A percentile compares a stretch with the other conserved stretches of the same genome.
Conservation (phyloP, 441 rosid species). For the Erodium moschatum region DNA sequence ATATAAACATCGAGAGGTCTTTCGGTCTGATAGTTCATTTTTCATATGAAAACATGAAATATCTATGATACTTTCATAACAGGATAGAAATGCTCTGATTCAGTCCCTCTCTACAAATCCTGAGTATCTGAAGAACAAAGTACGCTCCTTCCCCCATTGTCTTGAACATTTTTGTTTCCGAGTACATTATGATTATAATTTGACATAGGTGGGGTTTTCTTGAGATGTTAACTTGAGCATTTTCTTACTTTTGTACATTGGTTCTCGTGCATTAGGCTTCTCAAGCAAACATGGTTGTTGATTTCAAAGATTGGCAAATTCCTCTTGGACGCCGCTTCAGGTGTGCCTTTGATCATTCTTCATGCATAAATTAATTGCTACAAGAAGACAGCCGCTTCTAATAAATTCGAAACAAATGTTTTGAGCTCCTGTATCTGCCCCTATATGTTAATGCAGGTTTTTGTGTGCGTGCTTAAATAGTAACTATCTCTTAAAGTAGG, state of each 20-base stretch:
- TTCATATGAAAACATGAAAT: constrained; percentile 6
- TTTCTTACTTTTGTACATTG: neutral
- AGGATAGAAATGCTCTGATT: constrained; percentile 66
- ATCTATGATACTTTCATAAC: constrained; percentile 14
- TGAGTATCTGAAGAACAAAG: constrained; percentile 59
- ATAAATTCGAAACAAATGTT: too few species aligned
- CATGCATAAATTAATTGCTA: too few species aligned
- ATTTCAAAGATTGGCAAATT: constrained; percentile 89
- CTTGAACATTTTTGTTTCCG: too few species aligned
- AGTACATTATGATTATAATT: neutral
- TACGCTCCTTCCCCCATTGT: constrained; percentile 16
- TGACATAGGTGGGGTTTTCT: neutral
- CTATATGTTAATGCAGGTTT: too few species aligned
- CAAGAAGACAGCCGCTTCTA: too few species aligned
- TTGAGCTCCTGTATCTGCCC: too few species aligned
- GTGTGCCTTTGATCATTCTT: constrained; percentile 29
- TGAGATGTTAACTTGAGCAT: neutral
- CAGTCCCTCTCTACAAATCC: constrained; percentile 75
- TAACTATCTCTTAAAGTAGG: too few species aligned
- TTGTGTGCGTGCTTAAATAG: too few species aligned
- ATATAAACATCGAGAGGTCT: neutral
- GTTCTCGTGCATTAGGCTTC: constrained; percentile 39
- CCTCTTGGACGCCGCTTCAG: constrained; percentile 84
- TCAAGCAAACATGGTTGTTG: constrained; percentile 50
- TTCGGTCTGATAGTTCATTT: neutral